A percentile compares a stretch with the other conserved stretches of the same genome.
Conservation (phyloP, 2,329 filamentous ascomycete genomes). For the Fusarium sp. region DNA sequence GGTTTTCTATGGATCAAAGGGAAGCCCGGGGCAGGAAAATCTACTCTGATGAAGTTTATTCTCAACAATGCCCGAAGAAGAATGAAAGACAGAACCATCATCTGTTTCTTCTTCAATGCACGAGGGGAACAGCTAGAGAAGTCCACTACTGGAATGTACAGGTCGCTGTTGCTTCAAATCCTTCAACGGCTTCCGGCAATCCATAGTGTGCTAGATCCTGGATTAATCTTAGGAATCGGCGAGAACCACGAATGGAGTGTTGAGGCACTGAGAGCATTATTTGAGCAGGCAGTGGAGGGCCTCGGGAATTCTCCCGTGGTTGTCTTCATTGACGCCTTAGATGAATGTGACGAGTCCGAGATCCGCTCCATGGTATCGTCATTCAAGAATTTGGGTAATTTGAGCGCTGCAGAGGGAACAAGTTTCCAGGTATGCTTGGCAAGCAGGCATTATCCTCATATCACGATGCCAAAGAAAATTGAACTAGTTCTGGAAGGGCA, state of each 20-base stretch:
- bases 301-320: rapidly evolving
- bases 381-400: constrained; percentile 50
- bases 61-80: neutral
- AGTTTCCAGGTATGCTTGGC: constrained; percentile 54
- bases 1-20: constrained; percentile 59
- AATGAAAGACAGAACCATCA: constrained; percentile 29
- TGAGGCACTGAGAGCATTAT: neutral
- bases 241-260: neutral
- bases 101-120: constrained; percentile 63
- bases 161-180: constrained; percentile 58
- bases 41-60: constrained; percentile 55
- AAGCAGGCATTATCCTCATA: constrained; percentile 57
- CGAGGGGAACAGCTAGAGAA: constrained; percentile 56
- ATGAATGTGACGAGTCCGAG: constrained; percentile 56
- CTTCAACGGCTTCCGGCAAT: constrained; percentile 47
- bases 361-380: constrained; percentile 53
- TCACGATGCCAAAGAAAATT: constrained; percentile 45
- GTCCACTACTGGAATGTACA: constrained; percentile 58
- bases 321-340: constrained; percentile 53
- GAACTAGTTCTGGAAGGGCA: constrained; percentile 41
- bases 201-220: constrained; percentile 44
- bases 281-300: neutral
- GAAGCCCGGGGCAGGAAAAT: constrained; percentile 57
- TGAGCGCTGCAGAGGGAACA: constrained; percentile 14
- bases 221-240: neutral